Conservation (phyloP, 2,329 filamentous ascomycete species). For the Rosellinia necatrix region DNA sequence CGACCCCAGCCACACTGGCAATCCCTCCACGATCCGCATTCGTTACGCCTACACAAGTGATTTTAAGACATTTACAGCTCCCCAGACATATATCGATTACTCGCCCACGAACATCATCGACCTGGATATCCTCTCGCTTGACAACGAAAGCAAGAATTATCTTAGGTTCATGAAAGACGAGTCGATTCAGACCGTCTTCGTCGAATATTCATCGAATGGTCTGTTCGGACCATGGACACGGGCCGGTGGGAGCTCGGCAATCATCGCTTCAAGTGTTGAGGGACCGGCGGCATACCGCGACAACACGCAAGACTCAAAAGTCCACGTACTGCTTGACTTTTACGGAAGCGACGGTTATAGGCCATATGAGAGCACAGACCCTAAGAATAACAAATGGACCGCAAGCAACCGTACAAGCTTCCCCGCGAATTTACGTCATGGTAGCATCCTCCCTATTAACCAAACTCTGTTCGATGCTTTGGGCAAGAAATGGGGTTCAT, state of each 20-base stretch:
- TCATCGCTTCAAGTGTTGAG: conserved; percentile 50
- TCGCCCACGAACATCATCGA: conserved; percentile 56
- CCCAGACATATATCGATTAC: conserved; percentile 56
- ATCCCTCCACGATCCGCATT: conserved; percentile 50
- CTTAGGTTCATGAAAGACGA: conserved; percentile 62
- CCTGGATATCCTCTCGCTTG: conserved; percentile 58
- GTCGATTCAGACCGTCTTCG: conserved; percentile 55
- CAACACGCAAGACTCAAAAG: conserved; percentile 45
- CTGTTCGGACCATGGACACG: conserved; percentile 58
- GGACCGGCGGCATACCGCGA: conserved; percentile 52
- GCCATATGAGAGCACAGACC: conserved; percentile 52
- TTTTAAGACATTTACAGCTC: conserved; percentile 56
- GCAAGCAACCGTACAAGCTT: conserved; percentile 49
- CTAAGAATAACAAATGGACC: conserved; percentile 51
- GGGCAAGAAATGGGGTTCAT: conserved; percentile 42
- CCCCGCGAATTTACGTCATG: conserved; percentile 56
- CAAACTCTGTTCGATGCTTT: conserved; percentile 49
- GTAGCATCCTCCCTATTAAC: conserved; percentile 54
- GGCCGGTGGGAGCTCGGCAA: conserved; percentile 48
- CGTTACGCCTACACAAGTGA: conserved; percentile 61
- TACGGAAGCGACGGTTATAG: conserved; percentile 54
- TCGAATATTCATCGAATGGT: conserved; percentile 52
- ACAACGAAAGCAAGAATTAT: conserved; percentile 46
- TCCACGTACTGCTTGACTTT: conserved; percentile 56
- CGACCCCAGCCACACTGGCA: conserved; percentile 55